Percentiles rank a stretch among this genome's conserved stretches.
These are phyloP conservation scores for Solanum lignicaule DNA, from an alignment of 257 asterid genomes.

Conservation along the genomic window DNA sequence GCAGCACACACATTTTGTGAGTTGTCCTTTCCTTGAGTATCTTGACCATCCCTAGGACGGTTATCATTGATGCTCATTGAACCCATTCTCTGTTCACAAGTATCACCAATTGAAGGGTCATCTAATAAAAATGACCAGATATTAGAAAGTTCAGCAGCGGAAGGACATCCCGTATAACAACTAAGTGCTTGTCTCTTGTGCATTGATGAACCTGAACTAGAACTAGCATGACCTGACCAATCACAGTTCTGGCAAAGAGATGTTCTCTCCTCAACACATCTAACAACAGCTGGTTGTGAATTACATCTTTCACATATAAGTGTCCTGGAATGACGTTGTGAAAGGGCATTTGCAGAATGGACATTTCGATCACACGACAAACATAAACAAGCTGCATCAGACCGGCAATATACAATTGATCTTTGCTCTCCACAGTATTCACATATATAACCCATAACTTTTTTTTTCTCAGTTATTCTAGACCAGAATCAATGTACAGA, in stretches of 20 bases:
- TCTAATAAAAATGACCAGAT: constrained; percentile 65
- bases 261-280: constrained; percentile 56
- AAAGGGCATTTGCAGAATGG: constrained; percentile 89
- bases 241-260: constrained; percentile 85
- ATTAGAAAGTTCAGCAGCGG: constrained; percentile 63
- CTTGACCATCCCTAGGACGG: constrained; percentile 14
- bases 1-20: constrained; percentile 14
- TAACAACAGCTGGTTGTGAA: constrained; percentile 56
- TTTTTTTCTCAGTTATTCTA: neutral
- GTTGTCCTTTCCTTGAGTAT: constrained; percentile 14
- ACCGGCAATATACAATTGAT: constrained; percentile 67
- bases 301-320: constrained; percentile 79
- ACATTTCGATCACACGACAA: constrained; percentile 80
- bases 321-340: constrained; percentile 78
- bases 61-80: constrained; percentile 41
- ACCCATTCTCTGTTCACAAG: constrained; percentile 49
- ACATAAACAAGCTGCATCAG: constrained; percentile 81
- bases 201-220: constrained; percentile 23
- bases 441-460: constrained; percentile 67
- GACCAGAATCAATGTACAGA: neutral
- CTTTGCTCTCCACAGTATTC: constrained; percentile 77
- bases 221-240: constrained; percentile 48
- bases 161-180: constrained; percentile 80
- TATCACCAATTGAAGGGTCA: constrained; percentile 31
- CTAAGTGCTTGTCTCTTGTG: constrained; percentile 59